phyloP scores from a whole-genome alignment of 148 eudicot species.

The Amaranthus palmeri region DNA sequence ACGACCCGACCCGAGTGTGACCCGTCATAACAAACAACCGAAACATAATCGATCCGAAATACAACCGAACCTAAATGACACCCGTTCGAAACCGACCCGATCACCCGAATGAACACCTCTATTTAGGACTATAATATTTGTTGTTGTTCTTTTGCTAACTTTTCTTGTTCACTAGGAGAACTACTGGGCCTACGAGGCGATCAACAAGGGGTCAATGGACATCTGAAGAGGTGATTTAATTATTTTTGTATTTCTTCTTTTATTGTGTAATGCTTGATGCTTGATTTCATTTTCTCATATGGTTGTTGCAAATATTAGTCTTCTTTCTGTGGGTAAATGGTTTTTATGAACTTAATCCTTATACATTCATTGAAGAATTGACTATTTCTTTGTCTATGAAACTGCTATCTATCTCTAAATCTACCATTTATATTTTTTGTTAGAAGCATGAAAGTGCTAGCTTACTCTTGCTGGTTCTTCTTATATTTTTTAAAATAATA shows the following conservation, averaged over 20 bases:
- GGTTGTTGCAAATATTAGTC: neutral
- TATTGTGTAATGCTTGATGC: neutral
- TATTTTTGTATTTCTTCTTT: neutral
- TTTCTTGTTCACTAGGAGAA: constrained; percentile 53
- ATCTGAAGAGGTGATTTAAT: constrained; percentile 66
- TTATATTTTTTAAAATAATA: no score
- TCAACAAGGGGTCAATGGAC: constrained; percentile 99
- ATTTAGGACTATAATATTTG: constrained; percentile 6
- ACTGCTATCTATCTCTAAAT: no score
- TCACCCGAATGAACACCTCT: no score
- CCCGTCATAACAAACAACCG: no score
- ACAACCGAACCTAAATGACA: no score
- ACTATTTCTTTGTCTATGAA: no score
- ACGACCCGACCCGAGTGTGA: no score
- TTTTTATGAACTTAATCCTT: neutral
- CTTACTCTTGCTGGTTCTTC: no score
- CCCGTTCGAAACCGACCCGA: no score
- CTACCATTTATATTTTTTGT: no score
- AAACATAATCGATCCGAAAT: no score
- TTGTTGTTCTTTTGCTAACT: neutral
- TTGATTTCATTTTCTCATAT: neutral
- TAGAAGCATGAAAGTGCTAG: no score
- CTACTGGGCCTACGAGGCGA: constrained; percentile 95
- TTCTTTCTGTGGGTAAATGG: neutral
- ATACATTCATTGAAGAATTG: neutral